Evolutionary conservation across 805 yeast genomes (phyloP).

Genomic region (Suhomyces kilbournensis): DNA sequence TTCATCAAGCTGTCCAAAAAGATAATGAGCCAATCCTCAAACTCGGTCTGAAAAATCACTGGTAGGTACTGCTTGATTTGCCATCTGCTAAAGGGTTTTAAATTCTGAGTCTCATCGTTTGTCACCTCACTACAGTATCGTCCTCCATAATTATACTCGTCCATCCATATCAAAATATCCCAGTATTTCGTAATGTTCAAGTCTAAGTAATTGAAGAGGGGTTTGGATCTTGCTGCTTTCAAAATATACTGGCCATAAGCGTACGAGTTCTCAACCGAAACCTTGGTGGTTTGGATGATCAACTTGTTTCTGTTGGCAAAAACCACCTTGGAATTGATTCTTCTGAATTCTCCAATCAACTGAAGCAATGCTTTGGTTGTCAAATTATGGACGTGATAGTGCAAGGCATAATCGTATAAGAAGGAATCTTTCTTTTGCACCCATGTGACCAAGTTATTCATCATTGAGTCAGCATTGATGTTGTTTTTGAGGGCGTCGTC

Average conservation of each 20-base stretch:
- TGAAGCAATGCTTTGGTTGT: conserved; percentile 81
- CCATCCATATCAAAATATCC: conserved; percentile 97
- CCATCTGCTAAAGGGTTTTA: conserved; percentile 66
- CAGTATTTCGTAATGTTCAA: conserved; percentile 73
- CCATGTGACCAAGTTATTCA: conserved; percentile 82
- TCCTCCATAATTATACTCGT: conserved; percentile 84
- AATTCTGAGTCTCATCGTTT: conserved; percentile 41
- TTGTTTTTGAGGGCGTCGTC: conserved; percentile 73
- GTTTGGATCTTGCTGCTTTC: conserved; percentile 73
- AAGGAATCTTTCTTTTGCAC: conserved; percentile 70
- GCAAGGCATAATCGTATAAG: conserved; percentile 73
- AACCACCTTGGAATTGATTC: conserved; percentile 75
- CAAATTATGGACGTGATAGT: conserved; percentile 83
- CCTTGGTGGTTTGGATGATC: conserved; percentile 69
- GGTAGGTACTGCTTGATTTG: conserved; percentile 76
- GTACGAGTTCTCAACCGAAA: conserved; percentile 79
- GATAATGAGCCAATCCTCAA: conserved; percentile 81
- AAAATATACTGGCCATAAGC: conserved; percentile 85
- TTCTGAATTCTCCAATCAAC: conserved; percentile 70
- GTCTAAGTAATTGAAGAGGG: conserved; percentile 80
- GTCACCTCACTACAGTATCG: conserved; percentile 47
- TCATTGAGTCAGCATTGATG: conserved; percentile 75
- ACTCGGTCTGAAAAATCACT: conserved; percentile 69
- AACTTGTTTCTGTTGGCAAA: conserved; percentile 78
- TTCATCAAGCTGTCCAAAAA: conserved; percentile 68